Evolutionary conservation across 805 yeast genomes (phyloP).

Genomic region (Lipomyces oligophaga): DNA sequence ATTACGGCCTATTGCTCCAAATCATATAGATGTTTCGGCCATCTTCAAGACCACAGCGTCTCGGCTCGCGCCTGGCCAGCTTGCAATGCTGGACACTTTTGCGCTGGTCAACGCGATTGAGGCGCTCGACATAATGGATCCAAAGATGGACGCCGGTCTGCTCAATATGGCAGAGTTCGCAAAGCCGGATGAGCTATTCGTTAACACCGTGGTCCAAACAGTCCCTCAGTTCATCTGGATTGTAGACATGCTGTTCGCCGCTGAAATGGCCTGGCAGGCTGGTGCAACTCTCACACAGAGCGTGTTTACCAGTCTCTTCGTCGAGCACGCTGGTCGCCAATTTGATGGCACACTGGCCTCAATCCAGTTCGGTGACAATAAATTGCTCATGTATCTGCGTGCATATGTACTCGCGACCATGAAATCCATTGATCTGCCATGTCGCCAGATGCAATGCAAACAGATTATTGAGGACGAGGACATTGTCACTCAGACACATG

Average conservation of each 20-base stretch:
- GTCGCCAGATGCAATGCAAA: slow-evolving; percentile 10
- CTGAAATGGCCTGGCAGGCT: slow-evolving; percentile 68
- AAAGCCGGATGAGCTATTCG: slow-evolving; percentile 43
- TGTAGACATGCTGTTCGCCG: slow-evolving; percentile 51
- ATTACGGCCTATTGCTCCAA: slow-evolving; percentile 15
- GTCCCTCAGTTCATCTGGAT: slow-evolving; percentile 48
- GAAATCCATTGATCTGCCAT: slow-evolving; percentile 11
- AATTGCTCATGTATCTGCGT: slow-evolving; percentile 15
- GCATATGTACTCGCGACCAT: slow-evolving; percentile 14
- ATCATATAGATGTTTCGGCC: slow-evolving; percentile 21
- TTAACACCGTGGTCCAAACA: slow-evolving; percentile 41
- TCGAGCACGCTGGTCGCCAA: slow-evolving; percentile 44
- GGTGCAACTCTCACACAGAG: slow-evolving; percentile 75
- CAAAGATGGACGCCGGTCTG: slow-evolving; percentile 72
- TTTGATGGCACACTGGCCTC: slow-evolving; percentile 2
- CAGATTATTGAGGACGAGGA: slow-evolving; percentile 21
- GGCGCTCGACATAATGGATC: slow-evolving; percentile 71
- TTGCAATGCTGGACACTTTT: slow-evolving; percentile 58
- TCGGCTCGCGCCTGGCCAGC: slow-evolving; percentile 47
- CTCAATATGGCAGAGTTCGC: slow-evolving; percentile 46
- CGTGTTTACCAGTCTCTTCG: slow-evolving; percentile 68
- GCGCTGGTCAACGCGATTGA: slow-evolving; percentile 78
- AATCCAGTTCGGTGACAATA: slow-evolving; percentile 19
- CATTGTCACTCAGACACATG: slow-evolving; percentile 19
- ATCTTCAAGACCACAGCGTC: slow-evolving; percentile 8